A percentile compares a stretch with the other conserved stretches of the same genome.
Conservation (phyloP, 2,329 filamentous ascomycete species). For the Pseudogymnoascus sp. region DNA sequence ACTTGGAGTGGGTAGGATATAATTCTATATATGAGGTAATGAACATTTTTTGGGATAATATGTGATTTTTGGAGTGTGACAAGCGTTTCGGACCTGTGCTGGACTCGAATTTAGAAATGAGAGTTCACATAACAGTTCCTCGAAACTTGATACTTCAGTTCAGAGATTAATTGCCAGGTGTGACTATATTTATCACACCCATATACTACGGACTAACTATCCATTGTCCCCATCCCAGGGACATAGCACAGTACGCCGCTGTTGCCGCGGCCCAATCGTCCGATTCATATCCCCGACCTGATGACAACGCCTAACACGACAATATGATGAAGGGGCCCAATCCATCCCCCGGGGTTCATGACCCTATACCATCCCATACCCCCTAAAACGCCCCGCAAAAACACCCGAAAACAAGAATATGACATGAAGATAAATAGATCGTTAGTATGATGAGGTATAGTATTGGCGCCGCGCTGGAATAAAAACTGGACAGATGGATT, state of each 20-base stretch:
- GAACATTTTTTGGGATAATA: not conserved
- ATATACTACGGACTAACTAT: not conserved
- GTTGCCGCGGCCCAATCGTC: not conserved
- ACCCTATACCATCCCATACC: not conserved
- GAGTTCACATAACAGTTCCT: not conserved
- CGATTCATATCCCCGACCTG: not conserved
- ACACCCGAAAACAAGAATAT: conserved; percentile 1
- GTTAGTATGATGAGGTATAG: conserved; percentile 6
- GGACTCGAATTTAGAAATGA: not conserved
- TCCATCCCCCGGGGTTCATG: not conserved
- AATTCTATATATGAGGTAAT: not conserved
- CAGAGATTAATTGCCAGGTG: not conserved
- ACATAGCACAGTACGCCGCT: not conserved
- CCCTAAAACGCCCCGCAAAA: not conserved
- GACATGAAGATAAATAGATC: conserved; percentile 2
- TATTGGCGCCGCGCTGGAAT: conserved; percentile 8
- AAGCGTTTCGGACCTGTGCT: no score
- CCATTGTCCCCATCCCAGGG: not conserved
- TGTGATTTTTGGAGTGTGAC: no score
- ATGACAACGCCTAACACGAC: not conserved
- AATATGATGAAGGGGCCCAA: not conserved
- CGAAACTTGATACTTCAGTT: not conserved
- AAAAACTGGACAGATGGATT: conserved; percentile 2
- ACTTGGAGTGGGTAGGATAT: conserved; percentile 48
- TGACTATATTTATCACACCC: not conserved